Percentiles rank a stretch among this genome's conserved stretches.
phyloP scores from a whole-genome alignment of 2,329 filamentous ascomycete species.

The Colletotrichum sp. region DNA sequence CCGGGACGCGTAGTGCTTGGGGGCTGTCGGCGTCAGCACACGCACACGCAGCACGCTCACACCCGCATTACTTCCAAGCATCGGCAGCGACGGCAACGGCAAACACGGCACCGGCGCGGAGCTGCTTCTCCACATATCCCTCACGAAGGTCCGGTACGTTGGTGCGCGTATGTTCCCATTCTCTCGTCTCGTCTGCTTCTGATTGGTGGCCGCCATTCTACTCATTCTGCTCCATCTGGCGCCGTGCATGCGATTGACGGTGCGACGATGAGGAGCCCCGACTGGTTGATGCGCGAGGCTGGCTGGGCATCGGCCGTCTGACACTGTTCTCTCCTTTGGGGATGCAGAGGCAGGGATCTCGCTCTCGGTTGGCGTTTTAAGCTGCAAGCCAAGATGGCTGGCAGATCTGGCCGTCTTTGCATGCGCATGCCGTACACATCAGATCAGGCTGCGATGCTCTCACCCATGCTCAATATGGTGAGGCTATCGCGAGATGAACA shows the following conservation, averaged over 20 bases:
- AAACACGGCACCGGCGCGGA: background rate
- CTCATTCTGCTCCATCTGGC: background rate
- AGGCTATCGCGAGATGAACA: background rate
- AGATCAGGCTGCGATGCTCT: background rate
- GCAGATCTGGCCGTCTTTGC: background rate
- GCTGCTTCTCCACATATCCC: conserved; percentile 18
- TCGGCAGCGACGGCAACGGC: background rate
- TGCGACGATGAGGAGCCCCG: background rate
- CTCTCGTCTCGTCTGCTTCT: background rate
- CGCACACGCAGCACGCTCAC: background rate
- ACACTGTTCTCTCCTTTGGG: background rate
- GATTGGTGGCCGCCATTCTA: background rate
- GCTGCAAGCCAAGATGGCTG: conserved; percentile 9
- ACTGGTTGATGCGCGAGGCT: background rate
- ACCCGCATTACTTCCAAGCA: background rate
- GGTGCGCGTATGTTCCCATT: background rate
- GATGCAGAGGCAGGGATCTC: background rate
- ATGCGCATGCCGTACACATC: background rate
- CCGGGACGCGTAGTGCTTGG: conserved; percentile 15
- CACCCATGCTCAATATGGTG: background rate
- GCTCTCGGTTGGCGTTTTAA: background rate
- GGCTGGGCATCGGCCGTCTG: background rate
- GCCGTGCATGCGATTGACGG: background rate
- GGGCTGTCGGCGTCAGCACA: background rate
- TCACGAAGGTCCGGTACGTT: conserved; percentile 15